Conservation (phyloP, 163 green algal genomes). For the Chlamydomonas reinhardtii region DNA sequence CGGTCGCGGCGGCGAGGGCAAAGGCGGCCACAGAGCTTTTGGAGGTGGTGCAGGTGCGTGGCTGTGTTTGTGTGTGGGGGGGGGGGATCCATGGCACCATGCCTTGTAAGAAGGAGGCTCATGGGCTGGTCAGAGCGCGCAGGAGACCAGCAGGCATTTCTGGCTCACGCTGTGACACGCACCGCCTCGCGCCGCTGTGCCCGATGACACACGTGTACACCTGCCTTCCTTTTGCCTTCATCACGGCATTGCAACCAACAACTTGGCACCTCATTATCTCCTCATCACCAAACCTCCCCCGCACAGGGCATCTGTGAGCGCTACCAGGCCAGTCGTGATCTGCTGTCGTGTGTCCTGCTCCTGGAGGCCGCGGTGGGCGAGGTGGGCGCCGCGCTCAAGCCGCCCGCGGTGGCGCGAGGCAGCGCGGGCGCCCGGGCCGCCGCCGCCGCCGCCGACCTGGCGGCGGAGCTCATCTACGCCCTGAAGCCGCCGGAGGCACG, state of each 20-base stretch:
- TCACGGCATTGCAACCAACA: no score
- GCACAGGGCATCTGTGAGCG: conserved; percentile 53
- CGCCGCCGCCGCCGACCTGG: conserved; percentile 6
- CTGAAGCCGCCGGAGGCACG: conserved; percentile 36
- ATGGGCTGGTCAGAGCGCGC: no score
- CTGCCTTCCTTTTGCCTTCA: no score
- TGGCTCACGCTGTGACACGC: no score
- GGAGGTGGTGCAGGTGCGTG: conserved; percentile 24
- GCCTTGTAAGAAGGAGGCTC: no score
- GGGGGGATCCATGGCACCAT: no score
- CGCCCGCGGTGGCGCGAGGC: not conserved
- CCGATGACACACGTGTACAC: no score
- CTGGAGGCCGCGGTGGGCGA: conserved; percentile 47
- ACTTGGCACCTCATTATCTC: no score
- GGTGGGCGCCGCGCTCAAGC: not conserved
- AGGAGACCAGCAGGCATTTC: no score
- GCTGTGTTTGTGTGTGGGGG: not conserved
- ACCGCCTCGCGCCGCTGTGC: no score
- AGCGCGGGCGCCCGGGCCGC: not conserved
- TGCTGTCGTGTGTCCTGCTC: conserved; percentile 59
- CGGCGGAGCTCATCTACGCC: conserved; percentile 13
- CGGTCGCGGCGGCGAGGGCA: not conserved
- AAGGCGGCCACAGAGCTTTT: conserved; percentile 26
- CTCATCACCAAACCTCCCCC: not conserved
- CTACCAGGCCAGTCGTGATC: conserved; percentile 54